These are phyloP conservation scores for Harringtonia lauricola DNA, from an alignment of 2,329 filamentous ascomycete species.

Conservation along the genomic window DNA sequence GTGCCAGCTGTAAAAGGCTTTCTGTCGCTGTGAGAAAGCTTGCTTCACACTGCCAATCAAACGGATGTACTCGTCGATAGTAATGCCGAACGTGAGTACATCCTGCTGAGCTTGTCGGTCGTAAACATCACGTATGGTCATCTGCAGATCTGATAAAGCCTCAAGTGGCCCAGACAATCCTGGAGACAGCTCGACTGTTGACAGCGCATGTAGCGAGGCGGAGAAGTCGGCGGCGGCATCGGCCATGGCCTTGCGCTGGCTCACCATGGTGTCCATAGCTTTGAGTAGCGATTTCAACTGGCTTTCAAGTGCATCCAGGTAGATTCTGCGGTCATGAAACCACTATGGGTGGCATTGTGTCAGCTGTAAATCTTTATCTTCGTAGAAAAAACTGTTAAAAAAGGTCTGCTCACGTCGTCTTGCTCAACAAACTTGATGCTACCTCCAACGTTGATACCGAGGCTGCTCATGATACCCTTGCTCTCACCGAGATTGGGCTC, in stretches of 20 bases:
- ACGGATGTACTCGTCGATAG: conserved; percentile 96
- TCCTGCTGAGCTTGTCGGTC: conserved; percentile 96
- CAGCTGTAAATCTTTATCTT: background rate
- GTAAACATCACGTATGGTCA: conserved; percentile 90
- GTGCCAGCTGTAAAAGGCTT: conserved; percentile 93
- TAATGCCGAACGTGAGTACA: conserved; percentile 89
- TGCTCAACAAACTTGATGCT: conserved; percentile 95
- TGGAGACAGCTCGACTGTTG: conserved; percentile 84
- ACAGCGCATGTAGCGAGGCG: conserved; percentile 81
- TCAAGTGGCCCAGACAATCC: conserved; percentile 81
- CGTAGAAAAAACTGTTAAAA: background rate
- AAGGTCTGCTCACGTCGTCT: conserved; percentile 60
- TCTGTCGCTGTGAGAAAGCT: conserved; percentile 85
- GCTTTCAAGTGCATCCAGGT: conserved; percentile 85
- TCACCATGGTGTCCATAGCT: conserved; percentile 85
- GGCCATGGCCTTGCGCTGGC: conserved; percentile 83
- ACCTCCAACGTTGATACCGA: conserved; percentile 68
- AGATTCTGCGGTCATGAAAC: conserved; percentile 95
- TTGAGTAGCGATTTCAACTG: conserved; percentile 86
- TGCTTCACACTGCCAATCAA: conserved; percentile 92
- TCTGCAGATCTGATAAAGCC: conserved; percentile 82
- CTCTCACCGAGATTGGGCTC: conserved; percentile 79
- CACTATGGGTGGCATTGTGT: conserved; percentile 45
- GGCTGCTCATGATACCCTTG: conserved; percentile 83
- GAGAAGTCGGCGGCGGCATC: conserved; percentile 93